A percentile compares a stretch with the other conserved stretches of the same genome.
These are phyloP conservation scores for Monilinia fructigena DNA, from an alignment of 2,329 filamentous ascomycete genomes.

Conservation along the genomic window DNA sequence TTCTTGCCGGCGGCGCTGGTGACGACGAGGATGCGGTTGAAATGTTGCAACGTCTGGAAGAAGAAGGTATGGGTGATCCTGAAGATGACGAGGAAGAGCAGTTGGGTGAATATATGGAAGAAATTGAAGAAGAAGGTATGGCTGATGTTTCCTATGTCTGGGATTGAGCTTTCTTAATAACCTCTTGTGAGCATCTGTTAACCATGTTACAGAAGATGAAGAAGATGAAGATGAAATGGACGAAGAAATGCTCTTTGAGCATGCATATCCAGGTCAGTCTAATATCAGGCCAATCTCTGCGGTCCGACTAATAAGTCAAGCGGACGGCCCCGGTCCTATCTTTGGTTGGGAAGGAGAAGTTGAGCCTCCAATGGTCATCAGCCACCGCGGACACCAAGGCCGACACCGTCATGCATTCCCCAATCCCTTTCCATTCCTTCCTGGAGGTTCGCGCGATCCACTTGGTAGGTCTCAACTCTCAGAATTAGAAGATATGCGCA, in stretches of 20 bases:
- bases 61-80: constrained; percentile 42
- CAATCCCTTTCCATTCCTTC: constrained; percentile 63
- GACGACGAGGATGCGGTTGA: constrained; percentile 36
- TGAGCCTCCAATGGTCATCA: constrained; percentile 47
- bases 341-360: constrained; percentile 59
- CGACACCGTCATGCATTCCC: constrained; percentile 56
- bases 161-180: not conserved
- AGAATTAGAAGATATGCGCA: constrained; percentile 7
- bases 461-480: constrained; percentile 45
- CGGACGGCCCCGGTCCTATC: constrained; percentile 38
- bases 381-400: constrained; percentile 45
- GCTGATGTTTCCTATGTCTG: not conserved
- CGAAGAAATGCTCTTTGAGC: constrained; percentile 63
- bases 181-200: constrained; percentile 30
- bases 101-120: constrained; percentile 51
- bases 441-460: constrained; percentile 55
- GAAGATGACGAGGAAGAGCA: constrained; percentile 50
- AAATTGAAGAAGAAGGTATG: constrained; percentile 60
- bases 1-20: constrained; percentile 42
- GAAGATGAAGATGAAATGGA: constrained; percentile 68
- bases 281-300: constrained; percentile 2
- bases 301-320: constrained; percentile 22
- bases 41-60: constrained; percentile 44
- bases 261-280: constrained; percentile 53
- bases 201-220: constrained; percentile 54